Conservation (phyloP, 345 rosid species). For the Carallia pectinifolia region DNA sequence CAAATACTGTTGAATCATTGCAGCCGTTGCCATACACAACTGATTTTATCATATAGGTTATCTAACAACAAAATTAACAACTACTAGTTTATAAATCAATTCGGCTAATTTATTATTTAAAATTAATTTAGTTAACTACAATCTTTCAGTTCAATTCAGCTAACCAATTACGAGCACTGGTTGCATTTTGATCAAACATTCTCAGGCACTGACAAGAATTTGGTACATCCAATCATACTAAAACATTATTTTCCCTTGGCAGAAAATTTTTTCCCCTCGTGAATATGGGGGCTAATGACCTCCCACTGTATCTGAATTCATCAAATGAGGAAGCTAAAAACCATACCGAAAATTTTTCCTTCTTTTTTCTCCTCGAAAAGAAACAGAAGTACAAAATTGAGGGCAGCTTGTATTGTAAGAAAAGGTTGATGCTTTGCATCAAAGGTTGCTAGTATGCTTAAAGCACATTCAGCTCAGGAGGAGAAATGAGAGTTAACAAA, state of each 20-base stretch:
- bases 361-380: constrained; percentile 7
- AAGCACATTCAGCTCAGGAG: constrained; percentile 1
- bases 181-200: too few relatives aligned
- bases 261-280: constrained; percentile 5
- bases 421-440: constrained; percentile 28
- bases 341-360: constrained; percentile 10
- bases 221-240: too few relatives aligned
- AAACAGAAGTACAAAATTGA: constrained; percentile 20
- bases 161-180: too few relatives aligned
- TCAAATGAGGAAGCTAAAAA: constrained; percentile 15
- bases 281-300: constrained; percentile 19
- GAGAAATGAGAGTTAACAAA: constrained; percentile 29
- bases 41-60: too few relatives aligned
- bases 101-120: too few relatives aligned
- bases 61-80: too few relatives aligned
- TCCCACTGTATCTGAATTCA: constrained; percentile 12
- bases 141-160: too few relatives aligned
- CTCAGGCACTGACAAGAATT: too few relatives aligned
- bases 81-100: too few relatives aligned
- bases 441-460: background rate
- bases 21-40: too few relatives aligned
- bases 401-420: constrained; percentile 17
- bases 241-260: background rate
- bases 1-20: too few relatives aligned
- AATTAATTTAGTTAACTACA: too few relatives aligned